Evolutionary conservation across 192 early-diverging fungal genomes (phyloP).

Genomic region (Chytriomyces hyalinus): DNA sequence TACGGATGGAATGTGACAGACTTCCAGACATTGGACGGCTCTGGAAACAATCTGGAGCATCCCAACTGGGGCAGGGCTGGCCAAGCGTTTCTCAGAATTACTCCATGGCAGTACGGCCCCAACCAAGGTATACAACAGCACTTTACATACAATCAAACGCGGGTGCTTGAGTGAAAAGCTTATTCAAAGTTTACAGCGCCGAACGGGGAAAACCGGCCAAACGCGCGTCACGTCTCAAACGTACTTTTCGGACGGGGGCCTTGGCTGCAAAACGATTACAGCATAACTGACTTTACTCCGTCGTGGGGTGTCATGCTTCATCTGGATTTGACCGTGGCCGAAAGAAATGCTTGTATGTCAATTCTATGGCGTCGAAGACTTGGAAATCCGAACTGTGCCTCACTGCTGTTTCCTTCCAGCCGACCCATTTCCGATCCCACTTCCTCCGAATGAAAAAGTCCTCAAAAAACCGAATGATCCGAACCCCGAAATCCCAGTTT

Average conservation of each 20-base stretch:
- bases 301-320: constrained; percentile 46
- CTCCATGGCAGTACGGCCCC: constrained; percentile 20
- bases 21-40: constrained; percentile 35
- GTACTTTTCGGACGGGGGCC: constrained; percentile 20
- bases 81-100: background rate
- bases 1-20: constrained; percentile 23
- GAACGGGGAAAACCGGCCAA: constrained; percentile 19
- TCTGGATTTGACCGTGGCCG: constrained; percentile 33
- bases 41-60: constrained; percentile 32
- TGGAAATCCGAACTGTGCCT: background rate
- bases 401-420: background rate
- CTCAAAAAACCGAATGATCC: constrained; percentile 10
- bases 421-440: constrained; percentile 43
- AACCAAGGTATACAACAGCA: constrained; percentile 1
- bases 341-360: constrained; percentile 18
- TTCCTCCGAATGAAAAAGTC: constrained; percentile 30
- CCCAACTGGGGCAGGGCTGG: constrained; percentile 14
- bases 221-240: constrained; percentile 20
- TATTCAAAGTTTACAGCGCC: constrained; percentile 4
- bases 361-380: background rate
- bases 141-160: background rate
- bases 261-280: background rate
- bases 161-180: background rate
- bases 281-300: constrained; percentile 26
- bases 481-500: background rate